phyloP scores from a whole-genome alignment of 1,139 yeast genomes.

The Geotrichum reessii region DNA sequence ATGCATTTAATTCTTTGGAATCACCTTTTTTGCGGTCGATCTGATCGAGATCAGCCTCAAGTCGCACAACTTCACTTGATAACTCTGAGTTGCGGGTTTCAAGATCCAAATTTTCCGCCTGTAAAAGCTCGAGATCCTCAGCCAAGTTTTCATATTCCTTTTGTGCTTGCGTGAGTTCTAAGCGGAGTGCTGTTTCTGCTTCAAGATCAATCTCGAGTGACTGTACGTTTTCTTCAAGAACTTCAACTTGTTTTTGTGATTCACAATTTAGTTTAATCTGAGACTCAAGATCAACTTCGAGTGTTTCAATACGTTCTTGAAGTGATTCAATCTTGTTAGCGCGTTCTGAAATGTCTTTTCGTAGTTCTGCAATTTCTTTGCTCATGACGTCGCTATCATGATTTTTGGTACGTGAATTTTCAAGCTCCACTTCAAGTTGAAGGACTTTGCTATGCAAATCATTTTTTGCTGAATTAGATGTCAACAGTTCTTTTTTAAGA shows the following conservation, averaged over 20 bases:
- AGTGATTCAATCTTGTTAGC: neutral
- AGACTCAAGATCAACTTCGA: neutral
- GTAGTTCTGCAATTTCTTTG: neutral
- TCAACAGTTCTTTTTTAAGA: neutral
- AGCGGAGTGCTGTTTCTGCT: constrained; percentile 1
- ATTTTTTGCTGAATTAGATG: neutral
- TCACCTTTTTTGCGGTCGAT: neutral
- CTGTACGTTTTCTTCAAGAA: constrained; percentile 2
- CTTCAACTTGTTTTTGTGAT: neutral
- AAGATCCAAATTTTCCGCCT: constrained; percentile 9
- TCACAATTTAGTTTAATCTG: neutral
- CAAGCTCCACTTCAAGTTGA: neutral
- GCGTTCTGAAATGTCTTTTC: neutral
- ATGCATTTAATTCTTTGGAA: neutral
- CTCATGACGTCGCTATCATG: neutral
- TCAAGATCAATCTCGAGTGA: constrained; percentile 11
- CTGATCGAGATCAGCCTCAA: neutral
- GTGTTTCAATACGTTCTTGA: neutral
- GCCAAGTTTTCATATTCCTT: constrained; percentile 1
- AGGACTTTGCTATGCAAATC: neutral
- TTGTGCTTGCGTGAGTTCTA: constrained; percentile 3
- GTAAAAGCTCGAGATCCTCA: constrained; percentile 2
- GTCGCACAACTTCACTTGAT: neutral
- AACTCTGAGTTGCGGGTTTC: constrained; percentile 4
- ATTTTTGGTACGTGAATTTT: neutral